phyloP scores from a whole-genome alignment of 2,329 filamentous ascomycete species.

The Lasiodiplodia hormozganensis region DNA sequence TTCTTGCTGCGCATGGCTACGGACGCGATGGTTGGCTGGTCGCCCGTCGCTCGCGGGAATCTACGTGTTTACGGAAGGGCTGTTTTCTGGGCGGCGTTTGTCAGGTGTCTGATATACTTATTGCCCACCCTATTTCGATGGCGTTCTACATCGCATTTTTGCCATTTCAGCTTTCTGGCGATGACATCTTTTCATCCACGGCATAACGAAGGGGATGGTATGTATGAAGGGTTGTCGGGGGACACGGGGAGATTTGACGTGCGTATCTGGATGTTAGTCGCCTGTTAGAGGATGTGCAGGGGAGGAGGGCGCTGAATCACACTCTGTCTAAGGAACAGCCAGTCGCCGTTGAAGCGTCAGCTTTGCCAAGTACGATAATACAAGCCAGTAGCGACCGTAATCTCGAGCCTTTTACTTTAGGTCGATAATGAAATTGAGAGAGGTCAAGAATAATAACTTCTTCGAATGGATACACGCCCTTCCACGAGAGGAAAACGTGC shows the following conservation, averaged over 20 bases:
- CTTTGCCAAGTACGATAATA: conserved; percentile 25
- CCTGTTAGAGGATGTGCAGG: neutral
- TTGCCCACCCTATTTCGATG: conserved; percentile 23
- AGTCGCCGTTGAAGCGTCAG: conserved; percentile 9
- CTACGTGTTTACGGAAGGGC: conserved; percentile 24
- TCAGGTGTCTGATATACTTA: conserved; percentile 25
- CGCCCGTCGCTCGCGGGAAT: conserved; percentile 25
- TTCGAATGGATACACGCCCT: too few species aligned
- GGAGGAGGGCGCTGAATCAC: neutral
- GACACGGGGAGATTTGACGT: neutral
- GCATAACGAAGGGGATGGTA: conserved; percentile 26
- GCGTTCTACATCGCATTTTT: conserved; percentile 21
- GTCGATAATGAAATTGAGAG: conserved; percentile 28
- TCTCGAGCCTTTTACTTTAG: conserved; percentile 25
- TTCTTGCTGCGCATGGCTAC: conserved; percentile 26
- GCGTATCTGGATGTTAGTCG: conserved; percentile 8
- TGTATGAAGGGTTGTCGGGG: conserved; percentile 16
- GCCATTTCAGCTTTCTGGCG: conserved; percentile 23
- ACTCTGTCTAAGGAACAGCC: conserved; percentile 6
- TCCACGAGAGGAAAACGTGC: too few species aligned
- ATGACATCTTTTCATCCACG: conserved; percentile 24
- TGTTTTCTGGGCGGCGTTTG: conserved; percentile 25
- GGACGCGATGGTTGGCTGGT: conserved; percentile 16
- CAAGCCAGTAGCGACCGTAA: conserved; percentile 9
- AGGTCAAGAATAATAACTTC: conserved; percentile 1